These are phyloP conservation scores for Fistulina hepatica DNA, from an alignment of 1,284 basidiomycete genomes.

Conservation along the genomic window DNA sequence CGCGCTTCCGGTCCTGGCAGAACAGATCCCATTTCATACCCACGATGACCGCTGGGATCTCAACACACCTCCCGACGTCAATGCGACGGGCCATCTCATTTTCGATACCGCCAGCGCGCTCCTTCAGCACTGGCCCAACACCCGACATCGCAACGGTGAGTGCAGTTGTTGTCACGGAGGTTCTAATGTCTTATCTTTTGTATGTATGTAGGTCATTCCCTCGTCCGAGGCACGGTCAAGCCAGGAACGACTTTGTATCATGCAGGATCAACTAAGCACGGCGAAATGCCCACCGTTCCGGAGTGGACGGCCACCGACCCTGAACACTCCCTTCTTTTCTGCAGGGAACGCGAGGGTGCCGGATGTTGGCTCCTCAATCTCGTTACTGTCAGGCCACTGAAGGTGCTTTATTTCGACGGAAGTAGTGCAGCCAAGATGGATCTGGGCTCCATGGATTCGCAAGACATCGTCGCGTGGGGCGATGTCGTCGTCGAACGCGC, in stretches of 20 bases:
- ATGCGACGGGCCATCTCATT: constrained; percentile 29
- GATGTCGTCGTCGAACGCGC: constrained; percentile 8
- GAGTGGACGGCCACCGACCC: constrained; percentile 35
- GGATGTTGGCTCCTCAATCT: constrained; percentile 31
- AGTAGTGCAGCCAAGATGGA: constrained; percentile 27
- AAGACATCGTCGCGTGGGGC: constrained; percentile 32
- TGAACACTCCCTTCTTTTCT: constrained; percentile 33
- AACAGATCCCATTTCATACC: too few relatives aligned
- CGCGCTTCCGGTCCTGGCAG: too few relatives aligned
- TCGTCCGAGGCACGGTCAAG: constrained; percentile 31
- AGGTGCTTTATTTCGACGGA: constrained; percentile 35
- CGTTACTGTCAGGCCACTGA: constrained; percentile 26
- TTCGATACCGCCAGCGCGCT: constrained; percentile 33
- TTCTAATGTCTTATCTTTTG: neutral
- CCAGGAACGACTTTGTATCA: constrained; percentile 34
- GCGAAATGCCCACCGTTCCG: constrained; percentile 22
- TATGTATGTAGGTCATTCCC: constrained; percentile 27
- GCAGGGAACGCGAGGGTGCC: constrained; percentile 9
- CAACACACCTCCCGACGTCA: constrained; percentile 14
- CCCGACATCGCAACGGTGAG: constrained; percentile 31
- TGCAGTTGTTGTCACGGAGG: neutral
- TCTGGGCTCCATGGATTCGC: constrained; percentile 30
- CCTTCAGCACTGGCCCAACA: constrained; percentile 42
- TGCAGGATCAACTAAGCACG: constrained; percentile 14
- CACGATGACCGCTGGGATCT: too few relatives aligned